A percentile compares a stretch with the other conserved stretches of the same genome.
These are phyloP conservation scores for Heterococcus sp. DNA, from an alignment of 108 stramenopile species.

Conservation along the genomic window DNA sequence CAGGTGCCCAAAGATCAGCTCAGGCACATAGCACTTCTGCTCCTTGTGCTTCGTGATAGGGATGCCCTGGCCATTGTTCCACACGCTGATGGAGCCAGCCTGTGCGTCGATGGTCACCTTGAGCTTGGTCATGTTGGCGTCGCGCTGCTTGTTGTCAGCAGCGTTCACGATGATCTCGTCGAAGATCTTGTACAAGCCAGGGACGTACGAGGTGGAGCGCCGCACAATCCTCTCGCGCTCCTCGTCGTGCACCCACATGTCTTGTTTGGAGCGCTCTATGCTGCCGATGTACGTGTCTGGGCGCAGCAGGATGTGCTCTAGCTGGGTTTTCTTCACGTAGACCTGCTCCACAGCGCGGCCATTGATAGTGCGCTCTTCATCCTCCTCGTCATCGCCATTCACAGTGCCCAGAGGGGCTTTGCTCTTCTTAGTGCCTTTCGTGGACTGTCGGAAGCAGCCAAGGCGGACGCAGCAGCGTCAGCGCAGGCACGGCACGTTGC, in stretches of 20 bases:
- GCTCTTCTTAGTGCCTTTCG: too few relatives aligned
- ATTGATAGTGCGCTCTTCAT: not conserved
- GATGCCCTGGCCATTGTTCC: conserved; percentile 86
- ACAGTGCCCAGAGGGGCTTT: too few relatives aligned
- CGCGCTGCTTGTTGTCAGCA: conserved; percentile 98
- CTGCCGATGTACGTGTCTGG: conserved; percentile 97
- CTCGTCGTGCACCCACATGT: conserved; percentile 84
- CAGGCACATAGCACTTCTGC: conserved; percentile 71
- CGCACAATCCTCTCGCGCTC: conserved; percentile 65
- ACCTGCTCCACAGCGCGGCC: conserved; percentile 72
- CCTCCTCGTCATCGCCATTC: conserved; percentile 55
- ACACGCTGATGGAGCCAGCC: conserved; percentile 74
- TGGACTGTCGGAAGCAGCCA: too few relatives aligned
- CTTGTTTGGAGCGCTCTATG: conserved; percentile 70
- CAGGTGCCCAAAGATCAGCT: conserved; percentile 95
- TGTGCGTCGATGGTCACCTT: conserved; percentile 54
- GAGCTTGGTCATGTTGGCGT: conserved; percentile 85
- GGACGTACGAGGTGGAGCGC: conserved; percentile 76
- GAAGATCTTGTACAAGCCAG: conserved; percentile 98
- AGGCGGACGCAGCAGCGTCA: too few relatives aligned
- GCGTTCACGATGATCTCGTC: conserved; percentile 99
- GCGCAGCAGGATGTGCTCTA: conserved; percentile 91
- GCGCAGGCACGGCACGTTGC: too few relatives aligned
- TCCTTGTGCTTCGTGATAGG: conserved; percentile 63
- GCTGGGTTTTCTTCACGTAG: conserved; percentile 95